Percentiles rank a stretch among this genome's conserved stretches.
These are phyloP conservation scores for Psilocybe subaeruginosa DNA, from an alignment of 768 basidiomycete species.

Conservation along the genomic window DNA sequence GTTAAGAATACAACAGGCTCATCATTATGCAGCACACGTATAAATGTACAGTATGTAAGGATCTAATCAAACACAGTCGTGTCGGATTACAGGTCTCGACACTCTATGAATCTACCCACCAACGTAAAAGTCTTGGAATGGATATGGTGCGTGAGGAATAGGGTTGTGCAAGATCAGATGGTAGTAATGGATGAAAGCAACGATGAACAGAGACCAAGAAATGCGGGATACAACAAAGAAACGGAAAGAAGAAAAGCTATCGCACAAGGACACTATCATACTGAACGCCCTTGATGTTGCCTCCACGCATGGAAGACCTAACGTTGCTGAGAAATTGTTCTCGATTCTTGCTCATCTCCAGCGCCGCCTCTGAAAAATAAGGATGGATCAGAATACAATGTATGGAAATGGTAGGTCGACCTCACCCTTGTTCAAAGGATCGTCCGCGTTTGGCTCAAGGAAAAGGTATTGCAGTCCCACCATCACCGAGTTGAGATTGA, in stretches of 20 bases:
- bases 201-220: slow-evolving; percentile 21
- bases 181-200: slow-evolving; percentile 30
- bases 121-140: slow-evolving; percentile 25
- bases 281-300: slow-evolving; percentile 71
- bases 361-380: slow-evolving; percentile 79
- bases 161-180: slow-evolving; percentile 34
- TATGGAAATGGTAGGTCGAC: neutral
- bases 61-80: slow-evolving; percentile 24
- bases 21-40: slow-evolving; percentile 28
- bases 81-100: slow-evolving; percentile 25
- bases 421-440: slow-evolving; percentile 97
- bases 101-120: slow-evolving; percentile 40
- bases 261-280: slow-evolving; percentile 75
- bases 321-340: slow-evolving; percentile 86
- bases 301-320: slow-evolving; percentile 84
- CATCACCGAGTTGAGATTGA: slow-evolving; percentile 98
- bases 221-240: slow-evolving; percentile 18
- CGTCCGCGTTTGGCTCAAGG: slow-evolving; percentile 97
- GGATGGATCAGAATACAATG: slow-evolving; percentile 9
- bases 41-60: slow-evolving; percentile 25
- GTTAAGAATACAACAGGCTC: slow-evolving; percentile 21
- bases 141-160: slow-evolving; percentile 32
- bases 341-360: slow-evolving; percentile 89
- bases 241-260: slow-evolving; percentile 28
- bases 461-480: slow-evolving; percentile 98